Conservation (phyloP, 75 land plant genomes). For the Picea sitchensis region DNA sequence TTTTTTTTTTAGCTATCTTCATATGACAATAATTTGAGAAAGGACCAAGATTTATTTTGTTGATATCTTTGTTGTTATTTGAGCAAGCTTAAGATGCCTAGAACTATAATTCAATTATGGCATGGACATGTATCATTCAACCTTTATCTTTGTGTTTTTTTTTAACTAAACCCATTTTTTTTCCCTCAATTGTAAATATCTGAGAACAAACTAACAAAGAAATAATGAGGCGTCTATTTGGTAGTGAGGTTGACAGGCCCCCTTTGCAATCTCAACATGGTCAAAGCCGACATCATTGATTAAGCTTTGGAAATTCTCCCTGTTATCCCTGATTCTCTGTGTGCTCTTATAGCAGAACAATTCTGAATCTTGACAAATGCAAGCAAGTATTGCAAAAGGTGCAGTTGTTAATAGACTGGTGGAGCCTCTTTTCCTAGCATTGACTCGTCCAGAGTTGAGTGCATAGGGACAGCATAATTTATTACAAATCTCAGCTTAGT, state of each 20-base stretch:
- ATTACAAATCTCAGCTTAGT: constrained; percentile 14
- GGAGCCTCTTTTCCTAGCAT: constrained; percentile 31
- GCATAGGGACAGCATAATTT: constrained; percentile 45
- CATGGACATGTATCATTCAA: no score
- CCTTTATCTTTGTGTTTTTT: no score
- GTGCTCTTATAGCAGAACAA: constrained; percentile 34
- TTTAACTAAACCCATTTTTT: no score
- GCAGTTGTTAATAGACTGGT: constrained; percentile 30
- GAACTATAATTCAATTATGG: no score
- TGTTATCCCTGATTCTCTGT: constrained; percentile 30
- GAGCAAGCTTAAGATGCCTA: no score
- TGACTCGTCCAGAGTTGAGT: constrained; percentile 37
- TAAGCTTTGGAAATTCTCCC: constrained; percentile 27
- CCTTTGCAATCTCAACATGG: constrained; percentile 40
- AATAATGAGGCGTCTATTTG: no score
- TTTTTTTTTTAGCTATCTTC: no score
- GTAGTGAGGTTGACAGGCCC: background rate
- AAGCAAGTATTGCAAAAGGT: constrained; percentile 36
- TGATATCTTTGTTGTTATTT: no score
- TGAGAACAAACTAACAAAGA: no score
- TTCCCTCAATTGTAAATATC: no score
- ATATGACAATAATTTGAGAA: no score
- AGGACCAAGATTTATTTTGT: no score
- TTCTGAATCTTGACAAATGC: constrained; percentile 38
- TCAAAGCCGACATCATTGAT: constrained; percentile 40